Evolutionary conservation across 148 eudicot genomes (phyloP), one percentile per base, ranked within the genome.

Genomic region (Chenopodium suecicum): DNA sequence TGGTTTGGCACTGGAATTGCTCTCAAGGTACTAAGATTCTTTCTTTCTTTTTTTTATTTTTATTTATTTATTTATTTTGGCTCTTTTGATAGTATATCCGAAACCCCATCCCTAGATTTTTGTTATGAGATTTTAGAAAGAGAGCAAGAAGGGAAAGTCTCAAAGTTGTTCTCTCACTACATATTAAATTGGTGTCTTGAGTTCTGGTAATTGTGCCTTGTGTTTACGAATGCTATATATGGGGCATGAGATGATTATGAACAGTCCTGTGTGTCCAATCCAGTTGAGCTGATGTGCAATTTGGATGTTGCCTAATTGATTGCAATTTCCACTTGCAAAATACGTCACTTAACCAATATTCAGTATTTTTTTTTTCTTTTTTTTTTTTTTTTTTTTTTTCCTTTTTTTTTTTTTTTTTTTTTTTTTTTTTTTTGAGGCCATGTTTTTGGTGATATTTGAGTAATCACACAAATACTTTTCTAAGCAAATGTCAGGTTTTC

Each of bases 1-100:
- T 94, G 90, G 91, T 96, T 96, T 78, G 99, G 99, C 73, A 74
- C 90, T 81, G 89, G 87, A 73, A 78, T 96, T 83, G 79, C 84
- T 79, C 92, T 96, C 79, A 96, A 96, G 99, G 99, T 95, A 92
- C 56, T 31, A n/a, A 20, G 12, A 17, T 71, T 34, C 78, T 29
- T 80, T 50, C 9, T 34, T 5, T 7, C 23, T 56, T 50, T 6
- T 34, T 5, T 7, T 31, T 56, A 0, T 50, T 22, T 81, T n/a
- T 23, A 23, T 23, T 23, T 23, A 23, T 23, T 23, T 23, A 23
- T 34, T 80, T 29, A n/a, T 80, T 50, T 14, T 34, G 9, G 14
- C 25, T 56, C 4, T 50, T 27, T 82, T n/a, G 1, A 71, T 68
- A 25, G 4, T 65, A 0, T 52, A 64, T 64, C 31, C 9, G 11